Evolutionary conservation across 129 eudicot species (phyloP).

Genomic region (Kitagawia praeruptora): DNA sequence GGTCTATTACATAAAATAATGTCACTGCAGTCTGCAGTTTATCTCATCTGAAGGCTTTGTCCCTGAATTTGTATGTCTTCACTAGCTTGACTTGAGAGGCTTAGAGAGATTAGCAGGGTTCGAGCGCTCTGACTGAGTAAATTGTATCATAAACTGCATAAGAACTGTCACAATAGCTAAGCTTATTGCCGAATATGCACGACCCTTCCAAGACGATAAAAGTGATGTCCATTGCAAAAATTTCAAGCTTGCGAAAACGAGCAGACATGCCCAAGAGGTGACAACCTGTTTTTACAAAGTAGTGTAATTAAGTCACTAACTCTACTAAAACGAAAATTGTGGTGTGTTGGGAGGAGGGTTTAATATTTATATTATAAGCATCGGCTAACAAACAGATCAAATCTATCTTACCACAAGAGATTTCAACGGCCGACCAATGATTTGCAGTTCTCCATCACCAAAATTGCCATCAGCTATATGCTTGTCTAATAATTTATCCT

Average conservation of each 20-base stretch:
- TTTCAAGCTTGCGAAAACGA: slow-evolving; percentile 38
- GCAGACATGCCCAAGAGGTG: slow-evolving; percentile 47
- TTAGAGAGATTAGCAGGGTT: slow-evolving; percentile 34
- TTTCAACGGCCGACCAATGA: slow-evolving; percentile 56
- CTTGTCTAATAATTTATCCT: slow-evolving; percentile 76
- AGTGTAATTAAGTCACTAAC: neutral
- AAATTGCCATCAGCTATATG: slow-evolving; percentile 58
- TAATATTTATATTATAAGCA: neutral
- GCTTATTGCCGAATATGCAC: slow-evolving; percentile 32
- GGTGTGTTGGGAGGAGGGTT: neutral
- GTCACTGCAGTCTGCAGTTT: neutral
- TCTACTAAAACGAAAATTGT: neutral
- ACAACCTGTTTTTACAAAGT: slow-evolving; percentile 47
- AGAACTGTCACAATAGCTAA: slow-evolving; percentile 54
- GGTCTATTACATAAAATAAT: neutral
- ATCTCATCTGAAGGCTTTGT: neutral
- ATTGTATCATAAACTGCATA: slow-evolving; percentile 77
- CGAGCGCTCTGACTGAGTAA: slow-evolving; percentile 76
- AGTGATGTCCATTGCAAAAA: slow-evolving; percentile 65
- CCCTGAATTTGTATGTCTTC: slow-evolving; percentile 9
- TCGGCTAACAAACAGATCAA: neutral
- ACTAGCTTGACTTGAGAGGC: slow-evolving; percentile 35
- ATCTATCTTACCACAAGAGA: slow-evolving; percentile 60
- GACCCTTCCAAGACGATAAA: slow-evolving; percentile 80
- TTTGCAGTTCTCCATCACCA: slow-evolving; percentile 38